These are phyloP conservation scores for Pistacia vera DNA, from an alignment of 345 rosid species.

Conservation along the genomic window DNA sequence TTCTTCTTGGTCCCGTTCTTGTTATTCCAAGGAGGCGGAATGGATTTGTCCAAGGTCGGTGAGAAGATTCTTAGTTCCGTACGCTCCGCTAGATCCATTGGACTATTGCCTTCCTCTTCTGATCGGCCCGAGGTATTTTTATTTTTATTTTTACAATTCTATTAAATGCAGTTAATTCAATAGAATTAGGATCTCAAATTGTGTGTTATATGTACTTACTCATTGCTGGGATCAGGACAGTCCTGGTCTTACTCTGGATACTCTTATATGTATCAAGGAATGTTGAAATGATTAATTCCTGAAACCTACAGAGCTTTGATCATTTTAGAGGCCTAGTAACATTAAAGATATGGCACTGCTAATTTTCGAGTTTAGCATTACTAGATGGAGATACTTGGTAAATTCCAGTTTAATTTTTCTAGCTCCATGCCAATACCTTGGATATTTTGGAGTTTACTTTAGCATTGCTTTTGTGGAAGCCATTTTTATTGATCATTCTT, in stretches of 20 bases:
- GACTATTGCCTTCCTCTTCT: slow-evolving; percentile 70
- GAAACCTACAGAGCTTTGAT: background rate
- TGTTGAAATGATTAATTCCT: background rate
- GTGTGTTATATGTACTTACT: too few relatives aligned
- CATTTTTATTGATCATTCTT: background rate
- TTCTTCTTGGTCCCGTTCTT: slow-evolving; percentile 84
- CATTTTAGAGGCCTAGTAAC: background rate
- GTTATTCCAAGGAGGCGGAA: slow-evolving; percentile 74
- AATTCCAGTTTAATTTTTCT: background rate
- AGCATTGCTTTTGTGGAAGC: background rate
- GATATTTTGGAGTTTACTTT: too few relatives aligned
- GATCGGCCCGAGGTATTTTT: slow-evolving; percentile 86
- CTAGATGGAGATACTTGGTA: background rate
- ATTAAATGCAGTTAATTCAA: background rate
- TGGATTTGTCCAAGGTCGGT: slow-evolving; percentile 95
- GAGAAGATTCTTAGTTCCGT: slow-evolving; percentile 94
- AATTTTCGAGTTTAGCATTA: background rate
- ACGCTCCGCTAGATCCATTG: slow-evolving; percentile 89
- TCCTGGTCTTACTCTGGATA: background rate
- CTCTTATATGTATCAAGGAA: background rate
- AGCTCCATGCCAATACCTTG: background rate
- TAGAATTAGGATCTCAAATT: background rate
- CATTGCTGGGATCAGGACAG: background rate
- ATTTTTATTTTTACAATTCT: background rate
- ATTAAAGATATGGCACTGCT: background rate